Evolutionary conservation across 371 early-diverging fungal genomes (phyloP), one percentile per base, ranked within the genome.

Genomic region (Mortierella sp.): DNA sequence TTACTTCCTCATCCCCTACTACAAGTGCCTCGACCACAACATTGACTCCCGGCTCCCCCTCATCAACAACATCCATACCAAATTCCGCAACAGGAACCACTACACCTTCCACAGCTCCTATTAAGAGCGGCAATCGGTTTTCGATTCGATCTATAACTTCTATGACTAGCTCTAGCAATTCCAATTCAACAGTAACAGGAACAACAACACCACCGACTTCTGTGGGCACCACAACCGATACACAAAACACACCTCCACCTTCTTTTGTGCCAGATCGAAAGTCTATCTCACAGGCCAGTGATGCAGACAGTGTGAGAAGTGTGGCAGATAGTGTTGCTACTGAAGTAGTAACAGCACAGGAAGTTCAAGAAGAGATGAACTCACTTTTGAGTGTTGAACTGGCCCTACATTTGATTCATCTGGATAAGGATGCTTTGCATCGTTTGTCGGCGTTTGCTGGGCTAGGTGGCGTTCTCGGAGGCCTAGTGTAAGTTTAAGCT

Each of bases 361-460:
- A 78, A 19, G 53, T 76, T 19, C 70, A 80, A 24, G 91, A 93
- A 63, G 85, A 88, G 66, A 72, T 95, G 68, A 90, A 91, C 41
- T 84, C 89, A n/a, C 79, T 92, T 38, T 76, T 97, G 28, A 92
- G 92, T 50, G 79, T 97, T 28, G 96, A 95, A 69, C 84, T 94
- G 65, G 92, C 93, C 10, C 83, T 96, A 60, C 88, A 92, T 65
- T 74, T 97, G 84, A 92, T 96, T 65, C 92, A 96, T 75, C 70
- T 90, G 33, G 95, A 96, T 79, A 94, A 95, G 73, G 96, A 94
- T 68, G 87, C 93, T 0, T 77, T 96, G 55, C 88, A 88, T 32
- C 87, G 97, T 33, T 76, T 91, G 41, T 79, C 91, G 1, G 89
- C 91, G 8, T 91, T 94, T 76, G 85, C 92, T 11, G 84, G 72